Evolutionary conservation across 176 grass and related monocot species (phyloP).

Genomic region (Phoenix roebelenii): DNA sequence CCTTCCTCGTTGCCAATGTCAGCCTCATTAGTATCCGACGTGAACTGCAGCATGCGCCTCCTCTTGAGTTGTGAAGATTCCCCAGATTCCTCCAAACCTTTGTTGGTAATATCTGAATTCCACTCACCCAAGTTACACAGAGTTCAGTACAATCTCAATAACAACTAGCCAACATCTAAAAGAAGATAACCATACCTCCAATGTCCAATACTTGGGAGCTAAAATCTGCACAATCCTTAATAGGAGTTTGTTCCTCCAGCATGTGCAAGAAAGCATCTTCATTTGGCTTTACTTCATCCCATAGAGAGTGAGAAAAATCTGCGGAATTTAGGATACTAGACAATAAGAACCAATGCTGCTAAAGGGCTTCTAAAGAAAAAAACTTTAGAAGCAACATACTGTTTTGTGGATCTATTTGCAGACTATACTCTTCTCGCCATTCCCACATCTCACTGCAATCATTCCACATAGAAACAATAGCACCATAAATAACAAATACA

Average conservation of each 20-base stretch:
- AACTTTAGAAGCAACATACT: constrained; percentile 30
- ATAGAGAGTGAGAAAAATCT: constrained; percentile 46
- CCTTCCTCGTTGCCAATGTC: constrained; percentile 10
- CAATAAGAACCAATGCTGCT: not conserved
- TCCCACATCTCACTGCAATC: constrained; percentile 63
- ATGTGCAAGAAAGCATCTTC: constrained; percentile 45
- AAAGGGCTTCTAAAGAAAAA: not conserved
- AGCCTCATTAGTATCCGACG: constrained; percentile 19
- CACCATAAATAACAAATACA: too few relatives aligned
- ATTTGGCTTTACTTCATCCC: constrained; percentile 40
- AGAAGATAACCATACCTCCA: constrained; percentile 36
- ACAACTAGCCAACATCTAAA: not conserved
- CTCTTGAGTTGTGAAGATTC: constrained; percentile 31
- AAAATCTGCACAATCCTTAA: constrained; percentile 75
- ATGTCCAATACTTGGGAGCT: constrained; percentile 42
- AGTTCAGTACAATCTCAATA: constrained; percentile 9
- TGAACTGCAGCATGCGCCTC: constrained; percentile 28
- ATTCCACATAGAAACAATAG: not conserved
- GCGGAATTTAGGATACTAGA: constrained; percentile 10
- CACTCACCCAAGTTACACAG: constrained; percentile 12
- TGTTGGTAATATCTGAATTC: constrained; percentile 32
- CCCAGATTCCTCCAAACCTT: constrained; percentile 18
- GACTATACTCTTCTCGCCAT: constrained; percentile 53
- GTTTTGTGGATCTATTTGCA: constrained; percentile 48
- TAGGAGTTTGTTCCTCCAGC: constrained; percentile 82